phyloP scores from a whole-genome alignment of 1,284 basidiomycete species.

The Mycena sp. region DNA sequence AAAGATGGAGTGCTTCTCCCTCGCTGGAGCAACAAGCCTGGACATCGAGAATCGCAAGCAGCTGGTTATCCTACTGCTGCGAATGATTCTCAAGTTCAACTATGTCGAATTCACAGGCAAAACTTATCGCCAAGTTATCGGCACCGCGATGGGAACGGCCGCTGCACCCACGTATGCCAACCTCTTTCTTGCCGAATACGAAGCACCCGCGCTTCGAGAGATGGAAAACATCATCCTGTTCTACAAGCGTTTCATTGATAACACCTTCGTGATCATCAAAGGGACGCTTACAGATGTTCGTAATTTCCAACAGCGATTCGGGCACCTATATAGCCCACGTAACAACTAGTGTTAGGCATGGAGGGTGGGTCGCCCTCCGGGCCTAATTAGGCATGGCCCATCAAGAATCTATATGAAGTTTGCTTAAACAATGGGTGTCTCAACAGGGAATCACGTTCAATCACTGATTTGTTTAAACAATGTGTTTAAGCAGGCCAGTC shows the following conservation, averaged over 20 bases:
- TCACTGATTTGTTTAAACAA: too few relatives aligned
- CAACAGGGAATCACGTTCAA: too few relatives aligned
- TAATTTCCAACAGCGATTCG: background rate
- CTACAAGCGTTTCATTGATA: constrained; percentile 29
- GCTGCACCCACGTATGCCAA: constrained; percentile 29
- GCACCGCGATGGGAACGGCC: constrained; percentile 28
- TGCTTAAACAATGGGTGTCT: too few relatives aligned
- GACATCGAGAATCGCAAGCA: background rate
- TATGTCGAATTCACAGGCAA: constrained; percentile 20
- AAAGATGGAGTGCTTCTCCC: constrained; percentile 8
- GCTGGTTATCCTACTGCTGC: too few relatives aligned
- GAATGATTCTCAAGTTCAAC: constrained; percentile 26
- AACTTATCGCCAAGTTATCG: constrained; percentile 21
- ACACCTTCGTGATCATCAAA: constrained; percentile 24
- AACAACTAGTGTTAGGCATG: too few relatives aligned
- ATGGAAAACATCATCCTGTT: constrained; percentile 13
- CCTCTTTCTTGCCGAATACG: constrained; percentile 23
- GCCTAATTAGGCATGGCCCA: too few relatives aligned
- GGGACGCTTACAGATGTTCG: background rate
- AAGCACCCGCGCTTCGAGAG: constrained; percentile 14
- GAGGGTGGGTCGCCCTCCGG: too few relatives aligned
- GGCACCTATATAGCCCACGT: too few relatives aligned
- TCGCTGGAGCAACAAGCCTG: constrained; percentile 5
- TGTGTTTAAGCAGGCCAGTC: too few relatives aligned
- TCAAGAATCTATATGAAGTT: too few relatives aligned